A percentile compares a stretch with the other conserved stretches of the same genome.
phyloP scores from a whole-genome alignment of 2,329 filamentous ascomycete genomes.

The Microdochium trichocladiopsis region DNA sequence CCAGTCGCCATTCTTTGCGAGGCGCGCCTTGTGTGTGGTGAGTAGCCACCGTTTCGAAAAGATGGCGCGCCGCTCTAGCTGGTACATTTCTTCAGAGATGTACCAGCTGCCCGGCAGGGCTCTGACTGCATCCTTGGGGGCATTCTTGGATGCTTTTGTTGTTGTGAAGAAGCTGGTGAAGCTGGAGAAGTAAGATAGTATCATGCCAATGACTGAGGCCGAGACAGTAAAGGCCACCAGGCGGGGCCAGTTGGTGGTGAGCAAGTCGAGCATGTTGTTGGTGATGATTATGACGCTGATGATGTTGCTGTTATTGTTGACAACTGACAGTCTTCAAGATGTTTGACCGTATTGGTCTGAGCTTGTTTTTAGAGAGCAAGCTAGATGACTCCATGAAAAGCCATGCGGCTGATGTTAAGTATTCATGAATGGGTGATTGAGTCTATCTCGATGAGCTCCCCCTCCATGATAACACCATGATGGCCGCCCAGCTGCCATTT shows the following conservation, averaged over 20 bases:
- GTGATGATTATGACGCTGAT: background rate
- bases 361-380: background rate
- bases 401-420: background rate
- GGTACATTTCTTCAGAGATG: constrained; percentile 43
- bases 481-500: background rate
- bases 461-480: background rate
- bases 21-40: constrained; percentile 42
- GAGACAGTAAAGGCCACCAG: background rate
- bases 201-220: background rate
- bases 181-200: background rate
- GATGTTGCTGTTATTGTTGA: background rate
- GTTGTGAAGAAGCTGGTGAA: background rate
- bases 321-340: background rate
- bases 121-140: constrained; percentile 2
- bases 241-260: background rate
- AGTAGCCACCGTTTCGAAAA: constrained; percentile 52
- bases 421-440: background rate
- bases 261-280: background rate
- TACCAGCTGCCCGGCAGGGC: constrained; percentile 46
- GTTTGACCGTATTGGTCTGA: background rate
- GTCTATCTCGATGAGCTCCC: background rate
- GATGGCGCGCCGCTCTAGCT: constrained; percentile 48
- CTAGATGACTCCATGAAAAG: background rate
- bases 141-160: background rate
- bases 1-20: constrained; percentile 47